Evolutionary conservation across 371 early-diverging fungal genomes (phyloP).

Genomic region (Apophysomyces variabilis): DNA sequence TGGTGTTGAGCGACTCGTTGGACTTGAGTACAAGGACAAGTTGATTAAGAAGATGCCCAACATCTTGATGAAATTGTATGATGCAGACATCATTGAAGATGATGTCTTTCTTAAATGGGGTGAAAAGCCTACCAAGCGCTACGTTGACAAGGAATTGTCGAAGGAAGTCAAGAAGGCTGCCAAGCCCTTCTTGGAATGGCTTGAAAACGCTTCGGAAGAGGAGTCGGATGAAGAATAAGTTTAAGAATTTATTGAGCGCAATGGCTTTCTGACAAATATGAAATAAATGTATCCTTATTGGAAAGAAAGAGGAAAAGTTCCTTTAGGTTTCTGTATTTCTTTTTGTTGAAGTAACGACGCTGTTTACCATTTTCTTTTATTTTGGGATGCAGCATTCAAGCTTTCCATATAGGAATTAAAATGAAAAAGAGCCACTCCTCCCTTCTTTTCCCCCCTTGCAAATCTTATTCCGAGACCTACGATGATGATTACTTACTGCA

Average conservation of each 20-base stretch:
- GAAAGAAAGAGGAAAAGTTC: neutral
- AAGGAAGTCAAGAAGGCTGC: conserved; percentile 85
- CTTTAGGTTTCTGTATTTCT: neutral
- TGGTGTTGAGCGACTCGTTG: conserved; percentile 90
- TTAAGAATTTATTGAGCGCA: conserved; percentile 13
- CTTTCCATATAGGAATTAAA: neutral
- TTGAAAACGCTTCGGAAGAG: conserved; percentile 67
- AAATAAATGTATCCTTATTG: conserved; percentile 10
- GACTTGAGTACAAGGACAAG: conserved; percentile 62
- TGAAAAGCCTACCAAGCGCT: conserved; percentile 88
- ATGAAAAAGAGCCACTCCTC: conserved; percentile 1
- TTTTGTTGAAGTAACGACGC: neutral
- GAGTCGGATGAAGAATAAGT: conserved; percentile 39
- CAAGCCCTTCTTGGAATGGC: conserved; percentile 91
- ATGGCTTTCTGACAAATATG: neutral
- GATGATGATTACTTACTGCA: conserved; percentile 8
- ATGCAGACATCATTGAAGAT: conserved; percentile 91
- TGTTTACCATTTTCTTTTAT: neutral
- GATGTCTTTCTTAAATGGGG: conserved; percentile 90
- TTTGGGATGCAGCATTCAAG: neutral
- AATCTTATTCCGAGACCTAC: neutral
- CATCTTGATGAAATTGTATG: conserved; percentile 89
- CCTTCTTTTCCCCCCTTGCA: neutral
- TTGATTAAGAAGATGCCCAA: conserved; percentile 76
- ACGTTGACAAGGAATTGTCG: conserved; percentile 77